phyloP scores from a whole-genome alignment of 1,139 yeast genomes.

The Yamadazyma atlantica region DNA sequence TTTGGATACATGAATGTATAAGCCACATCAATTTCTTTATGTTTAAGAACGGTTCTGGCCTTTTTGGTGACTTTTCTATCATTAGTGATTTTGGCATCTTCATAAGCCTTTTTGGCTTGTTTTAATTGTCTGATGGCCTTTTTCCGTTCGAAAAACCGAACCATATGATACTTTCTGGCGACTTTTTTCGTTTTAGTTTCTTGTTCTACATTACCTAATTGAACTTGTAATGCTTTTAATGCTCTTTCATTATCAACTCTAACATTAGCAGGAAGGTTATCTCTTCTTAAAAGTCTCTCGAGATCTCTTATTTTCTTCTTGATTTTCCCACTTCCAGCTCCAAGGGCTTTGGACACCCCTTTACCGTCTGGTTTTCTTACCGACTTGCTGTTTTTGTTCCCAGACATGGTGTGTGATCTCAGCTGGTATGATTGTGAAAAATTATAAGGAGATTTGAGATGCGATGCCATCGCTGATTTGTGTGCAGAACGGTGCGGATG shows the following conservation, averaged over 20 bases:
- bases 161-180: slow-evolving; percentile 89
- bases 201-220: slow-evolving; percentile 55
- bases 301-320: slow-evolving; percentile 88
- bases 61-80: slow-evolving; percentile 54
- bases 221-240: slow-evolving; percentile 66
- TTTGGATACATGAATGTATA: slow-evolving; percentile 80
- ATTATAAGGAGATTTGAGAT: slow-evolving; percentile 5
- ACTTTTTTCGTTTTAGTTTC: slow-evolving; percentile 54
- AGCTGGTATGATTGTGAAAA: background rate
- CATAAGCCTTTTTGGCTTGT: slow-evolving; percentile 53
- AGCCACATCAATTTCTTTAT: slow-evolving; percentile 70
- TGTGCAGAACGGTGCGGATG: background rate
- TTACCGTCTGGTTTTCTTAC: background rate
- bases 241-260: slow-evolving; percentile 85
- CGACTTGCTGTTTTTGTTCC: slow-evolving; percentile 1
- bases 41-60: slow-evolving; percentile 51
- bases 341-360: slow-evolving; percentile 32
- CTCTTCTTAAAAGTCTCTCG: slow-evolving; percentile 65
- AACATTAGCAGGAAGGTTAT: slow-evolving; percentile 70
- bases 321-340: slow-evolving; percentile 51
- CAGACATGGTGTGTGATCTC: background rate
- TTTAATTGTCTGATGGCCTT: slow-evolving; percentile 79
- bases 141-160: slow-evolving; percentile 85
- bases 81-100: slow-evolving; percentile 37
- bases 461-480: background rate